Evolutionary conservation across 192 early-diverging fungal genomes (phyloP).

Genomic region (Gonapodya sp.): DNA sequence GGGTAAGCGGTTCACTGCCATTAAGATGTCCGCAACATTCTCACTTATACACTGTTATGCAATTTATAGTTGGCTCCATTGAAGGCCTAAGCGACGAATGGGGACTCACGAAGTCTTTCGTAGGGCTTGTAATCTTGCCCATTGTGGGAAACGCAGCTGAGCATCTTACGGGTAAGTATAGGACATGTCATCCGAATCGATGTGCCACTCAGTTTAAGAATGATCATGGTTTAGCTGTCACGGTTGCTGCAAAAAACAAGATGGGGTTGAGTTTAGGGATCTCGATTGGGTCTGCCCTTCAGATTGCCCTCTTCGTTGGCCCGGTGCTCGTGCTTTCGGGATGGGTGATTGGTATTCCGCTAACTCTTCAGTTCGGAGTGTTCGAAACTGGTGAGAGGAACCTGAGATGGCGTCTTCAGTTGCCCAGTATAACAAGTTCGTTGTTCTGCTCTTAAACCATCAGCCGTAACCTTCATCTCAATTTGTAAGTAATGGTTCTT

Average conservation of each 20-base stretch:
- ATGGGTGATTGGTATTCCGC: background rate
- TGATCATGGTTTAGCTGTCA: background rate
- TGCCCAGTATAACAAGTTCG: too few relatives aligned
- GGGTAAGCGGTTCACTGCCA: background rate
- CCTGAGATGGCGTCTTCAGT: too few relatives aligned
- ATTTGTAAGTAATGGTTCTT: background rate
- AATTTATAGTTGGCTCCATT: conserved; percentile 54
- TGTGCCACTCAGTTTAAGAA: too few relatives aligned
- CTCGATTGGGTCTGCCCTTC: background rate
- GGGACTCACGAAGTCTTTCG: conserved; percentile 69
- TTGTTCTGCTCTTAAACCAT: too few relatives aligned
- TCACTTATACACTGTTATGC: background rate
- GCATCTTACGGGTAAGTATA: background rate
- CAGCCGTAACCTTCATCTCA: background rate
- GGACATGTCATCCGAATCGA: too few relatives aligned
- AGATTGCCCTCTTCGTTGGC: conserved; percentile 4
- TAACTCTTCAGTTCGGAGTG: background rate
- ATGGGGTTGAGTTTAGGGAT: background rate
- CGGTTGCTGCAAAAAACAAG: conserved; percentile 6
- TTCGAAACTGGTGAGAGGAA: too few relatives aligned
- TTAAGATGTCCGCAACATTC: background rate
- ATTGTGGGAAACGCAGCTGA: conserved; percentile 87
- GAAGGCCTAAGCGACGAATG: conserved; percentile 61
- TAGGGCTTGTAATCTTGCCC: conserved; percentile 82
- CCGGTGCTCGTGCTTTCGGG: background rate